A percentile compares a stretch with the other conserved stretches of the same genome.
Evolutionary conservation across 2,329 filamentous ascomycete species (phyloP).

Genomic region (Penicillium sumatraense): DNA sequence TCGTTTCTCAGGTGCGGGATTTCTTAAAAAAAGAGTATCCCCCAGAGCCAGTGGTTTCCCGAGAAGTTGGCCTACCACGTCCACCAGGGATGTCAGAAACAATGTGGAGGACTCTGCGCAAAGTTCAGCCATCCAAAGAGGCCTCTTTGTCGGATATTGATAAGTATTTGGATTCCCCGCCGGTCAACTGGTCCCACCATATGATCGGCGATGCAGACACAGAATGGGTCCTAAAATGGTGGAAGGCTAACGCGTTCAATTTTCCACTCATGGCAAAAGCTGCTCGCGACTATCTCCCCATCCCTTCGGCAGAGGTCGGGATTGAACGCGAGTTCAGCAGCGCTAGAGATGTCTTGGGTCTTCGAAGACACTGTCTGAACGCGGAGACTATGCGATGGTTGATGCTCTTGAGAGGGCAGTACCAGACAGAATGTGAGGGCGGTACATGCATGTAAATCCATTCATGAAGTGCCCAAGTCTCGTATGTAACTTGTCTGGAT

Average conservation of each 20-base stretch:
- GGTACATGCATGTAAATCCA: not conserved
- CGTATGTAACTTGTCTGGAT: not conserved
- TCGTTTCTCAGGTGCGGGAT: not conserved
- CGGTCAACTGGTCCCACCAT: too few species aligned
- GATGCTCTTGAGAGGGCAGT: not conserved
- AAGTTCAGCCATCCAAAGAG: too few species aligned
- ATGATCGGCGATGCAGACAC: not conserved
- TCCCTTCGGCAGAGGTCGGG: conserved; percentile 14
- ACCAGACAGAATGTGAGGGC: not conserved
- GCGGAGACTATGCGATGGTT: too few species aligned
- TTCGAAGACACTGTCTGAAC: too few species aligned
- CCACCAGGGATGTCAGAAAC: not conserved
- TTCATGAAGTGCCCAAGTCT: not conserved
- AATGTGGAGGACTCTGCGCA: conserved; percentile 1
- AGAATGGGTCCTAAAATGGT: conserved; percentile 14
- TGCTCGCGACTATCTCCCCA: conserved; percentile 16
- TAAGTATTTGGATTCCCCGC: conserved; percentile 4
- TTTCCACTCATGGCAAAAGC: conserved; percentile 12
- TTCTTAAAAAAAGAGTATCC: not conserved
- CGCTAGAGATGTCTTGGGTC: too few species aligned
- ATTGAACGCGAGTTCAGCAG: too few species aligned
- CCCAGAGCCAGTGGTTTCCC: not conserved
- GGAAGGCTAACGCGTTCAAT: conserved; percentile 9
- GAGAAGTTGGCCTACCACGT: not conserved
- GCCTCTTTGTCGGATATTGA: conserved; percentile 10